These are phyloP conservation scores for Ceratocystis lukuohia DNA, from an alignment of 2,329 filamentous ascomycete genomes.

Conservation along the genomic window DNA sequence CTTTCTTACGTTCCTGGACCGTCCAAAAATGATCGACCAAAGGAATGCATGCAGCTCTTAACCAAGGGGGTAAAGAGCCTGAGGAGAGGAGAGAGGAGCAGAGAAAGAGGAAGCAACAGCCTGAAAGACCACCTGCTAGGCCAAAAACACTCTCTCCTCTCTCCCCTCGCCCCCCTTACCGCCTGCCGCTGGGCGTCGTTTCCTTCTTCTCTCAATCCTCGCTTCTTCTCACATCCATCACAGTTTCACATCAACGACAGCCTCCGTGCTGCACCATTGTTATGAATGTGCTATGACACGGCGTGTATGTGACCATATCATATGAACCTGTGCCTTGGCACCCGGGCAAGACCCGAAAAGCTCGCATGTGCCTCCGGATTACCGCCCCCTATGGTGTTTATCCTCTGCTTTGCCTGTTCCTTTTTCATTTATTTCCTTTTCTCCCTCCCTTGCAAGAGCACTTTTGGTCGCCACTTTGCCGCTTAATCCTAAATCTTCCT, in stretches of 20 bases:
- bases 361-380: too few relatives aligned
- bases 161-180: background rate
- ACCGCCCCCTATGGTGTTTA: too few relatives aligned
- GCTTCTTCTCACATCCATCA: background rate
- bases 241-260: background rate
- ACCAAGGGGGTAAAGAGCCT: background rate
- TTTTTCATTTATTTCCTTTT: background rate
- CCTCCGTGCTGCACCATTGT: too few relatives aligned
- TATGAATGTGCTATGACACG: too few relatives aligned
- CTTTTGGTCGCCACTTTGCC: background rate
- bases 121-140: too few relatives aligned
- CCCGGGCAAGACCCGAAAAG: too few relatives aligned
- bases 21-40: background rate
- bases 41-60: background rate
- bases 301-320: too few relatives aligned
- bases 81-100: background rate
- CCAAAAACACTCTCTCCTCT: background rate
- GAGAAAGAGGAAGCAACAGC: background rate
- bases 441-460: background rate
- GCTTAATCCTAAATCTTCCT: background rate
- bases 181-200: background rate
- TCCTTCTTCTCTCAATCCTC: background rate
- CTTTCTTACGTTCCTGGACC: slow-evolving; percentile 4
- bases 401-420: background rate
- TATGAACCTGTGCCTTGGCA: too few relatives aligned